Evolutionary conservation across 2,329 filamentous ascomycete genomes (phyloP), one percentile per base, ranked within the genome.

Genomic region (Diaporthe ampelina): DNA sequence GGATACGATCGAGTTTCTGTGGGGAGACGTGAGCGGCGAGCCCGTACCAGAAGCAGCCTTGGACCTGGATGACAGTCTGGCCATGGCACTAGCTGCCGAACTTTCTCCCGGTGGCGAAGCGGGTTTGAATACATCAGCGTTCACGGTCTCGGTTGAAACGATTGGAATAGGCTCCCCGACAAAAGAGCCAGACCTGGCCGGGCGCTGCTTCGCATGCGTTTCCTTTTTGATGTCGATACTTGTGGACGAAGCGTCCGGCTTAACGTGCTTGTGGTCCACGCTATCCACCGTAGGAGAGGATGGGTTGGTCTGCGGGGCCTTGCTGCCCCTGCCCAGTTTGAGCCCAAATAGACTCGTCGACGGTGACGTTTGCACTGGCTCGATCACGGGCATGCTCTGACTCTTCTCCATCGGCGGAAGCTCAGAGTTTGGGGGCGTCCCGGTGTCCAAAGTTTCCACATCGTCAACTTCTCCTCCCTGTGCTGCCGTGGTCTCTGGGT

Each of bases 71-170:
- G 93, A 91, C 52, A 94, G 85, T 52, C 91, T 91, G 72, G 92
- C 92, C 87, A 95, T 94, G 35, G 89, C 87, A 77, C 86, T 89
- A 29, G 88, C 87, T 32, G 93, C 93, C 79, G 90, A 85, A 74
- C 86, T 86, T 67, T 91, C 87, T 50, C 91, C 89, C 2, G 89
- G 88, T 7, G 88, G 87, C 43, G 88, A 86, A 5, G 87, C 89
- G 19, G 88, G 86, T 75, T 89, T 90, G 77, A 90, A 89, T 17
- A 91, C 86, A 75, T 95, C 92, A 26, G 91, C 91, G 76, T 92
- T 92, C 0, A 90, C 88, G 45, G 89, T 87, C 78, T 95, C 92
- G 0, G 92, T 91, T 40, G 90, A 91, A 9, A 95, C 89, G 26
- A 92, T 85, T 1, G 94, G 92, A 72, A 90, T 88, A 2, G 92